Base-by-base conservation (phyloP, 1,284 basidiomycete species). In the Naganishia albida region DNA sequence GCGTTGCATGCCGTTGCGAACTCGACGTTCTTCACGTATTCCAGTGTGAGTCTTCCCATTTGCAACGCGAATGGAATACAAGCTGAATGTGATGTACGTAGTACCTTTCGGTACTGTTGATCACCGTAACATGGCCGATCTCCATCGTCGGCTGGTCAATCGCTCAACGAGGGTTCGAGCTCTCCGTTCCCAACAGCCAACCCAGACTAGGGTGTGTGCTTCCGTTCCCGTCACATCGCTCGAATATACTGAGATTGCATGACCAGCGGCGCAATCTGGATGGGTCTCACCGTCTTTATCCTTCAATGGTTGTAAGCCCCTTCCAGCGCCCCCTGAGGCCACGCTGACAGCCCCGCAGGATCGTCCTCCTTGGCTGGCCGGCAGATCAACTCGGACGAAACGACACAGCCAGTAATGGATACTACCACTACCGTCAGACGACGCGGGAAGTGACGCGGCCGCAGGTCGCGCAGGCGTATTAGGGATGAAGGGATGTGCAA, bases 391-490 rank as follows among this genome's bases (percentile, higher is more conserved):
- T 74, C 71, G 75, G 75, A n/a, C 40, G 55, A 10, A 42, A 28
- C 42, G 25, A 44, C 16, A 46, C 38, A 70, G 71, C 7, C 15
- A 67, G 60, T 4, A 69, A 76, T 63, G 74, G 74, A n/a, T 78
- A 78, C 66, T 79, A 76, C 55, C 77, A 76, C 62, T 77, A 79
- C 69, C 76, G 76, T 64, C 68, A 75, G 44, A 76, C 76, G 10
- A 77, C 74, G 10, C 70, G 77, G 53, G 74, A 76, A 67, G 69
- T 77, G 7, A 62, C 57, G 20, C 49, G 67, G 23, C 63, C 67
- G n/a, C 42, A 55, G 23, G 39, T 30, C 1, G 60, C 23, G 30
- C 39, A 39, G 43, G 39, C 40, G 26, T 43, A 52, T 44, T 53
- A 28, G 49, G n/a, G n/a, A n/a, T n/a, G n/a, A n/a, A n/a, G 15